Base-by-base conservation (phyloP, 148 eudicot genomes). In the Polygonum aviculare region DNA sequence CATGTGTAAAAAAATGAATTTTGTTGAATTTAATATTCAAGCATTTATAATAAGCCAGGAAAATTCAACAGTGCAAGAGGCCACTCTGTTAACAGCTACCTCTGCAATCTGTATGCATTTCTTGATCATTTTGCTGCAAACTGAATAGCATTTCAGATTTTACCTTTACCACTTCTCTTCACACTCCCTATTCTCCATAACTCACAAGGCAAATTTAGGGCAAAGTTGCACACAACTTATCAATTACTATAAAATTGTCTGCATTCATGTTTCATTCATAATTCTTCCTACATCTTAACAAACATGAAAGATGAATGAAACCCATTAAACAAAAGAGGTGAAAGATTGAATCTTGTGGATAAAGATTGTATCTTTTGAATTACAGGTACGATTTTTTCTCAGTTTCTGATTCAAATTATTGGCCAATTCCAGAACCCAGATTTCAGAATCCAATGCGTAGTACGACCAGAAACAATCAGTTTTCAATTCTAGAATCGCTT, bases 51-150 rank as follows among this genome's bases (percentile, higher is more conserved):
- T 59, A 21, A 21, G 14, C 3, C 3, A 59, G 65, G 2, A 54
- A 22, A 15, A 54, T 3, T 3, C 8, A 6, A 2, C 22, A 54
- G 60, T 52, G 59, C 7, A 54, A 52, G 21, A 21, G 21, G 60
- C 14, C 7, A 2, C 65, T 1, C 9, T 44, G 47, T 44, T 44
- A 44, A 6, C 47, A 44, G 47, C 47, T 44, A 44, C 57, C 65
- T 59, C 65, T 59, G 65, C 33, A 59, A 21, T 59, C 65, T 59
- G 65, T 35, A 22, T 31, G 69, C 69, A 26, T 62, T 35, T 62
- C 31, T 62, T 62, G 69, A 62, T 62, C 69, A 62, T 62, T 62
- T 62, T 26, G 69, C 38, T 33, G 69, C 38, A 62, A 62, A 8
- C 16, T 62, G 69, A 31, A 31, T 16, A 11, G 12, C 69, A 62